Base-by-base conservation (phyloP, 2,329 filamentous ascomycete genomes). In the Fusarium pseudonygamai region DNA sequence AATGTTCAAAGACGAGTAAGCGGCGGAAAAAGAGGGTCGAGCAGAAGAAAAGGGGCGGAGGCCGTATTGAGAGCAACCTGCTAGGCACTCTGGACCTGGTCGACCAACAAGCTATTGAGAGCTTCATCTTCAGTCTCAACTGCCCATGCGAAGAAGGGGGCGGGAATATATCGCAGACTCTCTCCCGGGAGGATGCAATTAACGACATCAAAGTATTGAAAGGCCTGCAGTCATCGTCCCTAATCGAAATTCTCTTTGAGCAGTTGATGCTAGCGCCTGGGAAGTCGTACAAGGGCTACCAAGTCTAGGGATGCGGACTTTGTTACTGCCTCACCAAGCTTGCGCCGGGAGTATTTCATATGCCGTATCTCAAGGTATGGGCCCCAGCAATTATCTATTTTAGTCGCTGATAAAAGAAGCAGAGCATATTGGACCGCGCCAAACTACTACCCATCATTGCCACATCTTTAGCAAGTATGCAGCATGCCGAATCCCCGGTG, bases 331-430 rank as follows among this genome's bases (percentile, higher is more conserved):
- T 84, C 15, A 69, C 70, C 5, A 64, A 62, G 6, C 50, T 84
- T 11, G 77, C 77, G 8, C 83, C 83, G 0, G 80, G 80, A 22
- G 80, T 84, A 22, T 84, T 84, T 34, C 72, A 83, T 56, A 73
- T 81, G 32, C 71, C 76, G 22, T 83, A 83, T 73, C 74, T 84
- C 18, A 78, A 79, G 71, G 83, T 83, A 75, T 40, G 64, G 26
- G 6, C 40, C 12, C 14, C 10, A 18, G 14, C 10, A 26, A 24
- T 36, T 11, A 34, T 10, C 4, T 14, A 24, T 22, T 18, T 26
- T 18, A n/a, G 18, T 20, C 24, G 13, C 72, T 78, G 36, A 78
- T 24, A 9, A 22, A 24, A 36, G 18, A 9, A 43, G 52, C 16
- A 82, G 81, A 58, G 55, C 13, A 39, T 82, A 42, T 71, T 74